Evolutionary conservation across 164 flowering plant genomes (phyloP).

Genomic region (Aristolochia fimbriata): DNA sequence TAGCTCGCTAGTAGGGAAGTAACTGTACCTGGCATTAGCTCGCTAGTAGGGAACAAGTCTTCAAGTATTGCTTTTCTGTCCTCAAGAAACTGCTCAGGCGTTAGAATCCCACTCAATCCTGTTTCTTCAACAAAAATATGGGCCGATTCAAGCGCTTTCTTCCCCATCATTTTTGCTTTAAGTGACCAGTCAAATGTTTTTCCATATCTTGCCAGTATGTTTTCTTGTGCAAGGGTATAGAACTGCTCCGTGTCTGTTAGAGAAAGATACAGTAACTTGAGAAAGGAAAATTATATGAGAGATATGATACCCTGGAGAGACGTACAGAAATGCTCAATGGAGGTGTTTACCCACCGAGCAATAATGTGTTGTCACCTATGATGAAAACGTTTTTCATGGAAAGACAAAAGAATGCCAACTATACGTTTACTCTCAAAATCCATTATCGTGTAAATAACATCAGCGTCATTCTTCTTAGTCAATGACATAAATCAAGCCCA

Average conservation of each 20-base stretch:
- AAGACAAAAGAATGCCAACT: too few relatives aligned
- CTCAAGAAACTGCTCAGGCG: slow-evolving; percentile 68
- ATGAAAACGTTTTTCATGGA: too few relatives aligned
- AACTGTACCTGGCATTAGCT: slow-evolving; percentile 94
- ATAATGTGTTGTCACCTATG: too few relatives aligned
- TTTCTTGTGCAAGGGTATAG: slow-evolving; percentile 84
- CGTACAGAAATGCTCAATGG: too few relatives aligned
- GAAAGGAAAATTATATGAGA: not conserved
- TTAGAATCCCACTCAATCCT: slow-evolving; percentile 67
- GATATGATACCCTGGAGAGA: not conserved
- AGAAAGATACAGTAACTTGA: slow-evolving; percentile 2
- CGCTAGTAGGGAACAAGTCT: slow-evolving; percentile 58
- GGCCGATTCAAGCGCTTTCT: slow-evolving; percentile 86
- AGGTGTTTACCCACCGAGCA: too few relatives aligned
- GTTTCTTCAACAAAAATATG: slow-evolving; percentile 73
- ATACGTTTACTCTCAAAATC: too few relatives aligned
- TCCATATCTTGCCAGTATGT: slow-evolving; percentile 60
- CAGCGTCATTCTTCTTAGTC: too few relatives aligned
- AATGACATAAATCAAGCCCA: too few relatives aligned
- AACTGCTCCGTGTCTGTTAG: slow-evolving; percentile 84
- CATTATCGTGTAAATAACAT: too few relatives aligned
- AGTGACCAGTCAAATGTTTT: slow-evolving; percentile 89
- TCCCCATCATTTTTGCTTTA: slow-evolving; percentile 96
- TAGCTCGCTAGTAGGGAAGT: too few relatives aligned
- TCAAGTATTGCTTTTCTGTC: slow-evolving; percentile 75